Evolutionary conservation across 371 early-diverging fungal species (phyloP), one percentile per base, ranked within the genome.

Genomic region (Saksenaea oblongispora): DNA sequence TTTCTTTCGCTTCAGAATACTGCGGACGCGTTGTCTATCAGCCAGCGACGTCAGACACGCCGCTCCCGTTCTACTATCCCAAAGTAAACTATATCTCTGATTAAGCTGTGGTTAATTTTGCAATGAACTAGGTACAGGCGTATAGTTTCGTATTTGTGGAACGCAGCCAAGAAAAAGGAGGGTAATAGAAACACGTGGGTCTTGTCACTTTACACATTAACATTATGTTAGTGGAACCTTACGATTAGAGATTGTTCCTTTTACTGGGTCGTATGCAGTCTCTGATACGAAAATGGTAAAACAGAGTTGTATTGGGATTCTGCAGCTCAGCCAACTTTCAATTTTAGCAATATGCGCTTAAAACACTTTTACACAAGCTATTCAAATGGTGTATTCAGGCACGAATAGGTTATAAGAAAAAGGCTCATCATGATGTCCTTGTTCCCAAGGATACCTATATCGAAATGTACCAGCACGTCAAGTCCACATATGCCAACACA

Each of bases 321-420:
- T 47, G n/a, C n/a, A 22, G n/a, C 28, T 31, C 10, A 5, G 44
- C 22, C 4, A 31, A 62, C 4, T 66, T 68, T n/a, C 59, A 62
- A 14, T 67, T 66, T 63, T 69, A 90, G 84, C 84, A 84, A 71
- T 75, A 80, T 35, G 86, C 88, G 0, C 82, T 87, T 67, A 82
- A 72, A 34, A 85, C 84, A 17, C 71, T 93, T 39, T 72, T 91
- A 39, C 89, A 87, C 62, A 87, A 85, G 59, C 70, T 92, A 8
- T 91, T 82, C 74, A 93, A 93, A 63, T 93, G 93, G 93, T 89
- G 89, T 24, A 84, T 86, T 28, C 90, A 89, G 51, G 76, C 84
- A 15, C 72, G 85, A 17, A 70, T 87, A n/a, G 94, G 93, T 0
- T 92, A 92, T 62, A 83, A 84, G 56, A 92, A 92, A 66, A 83